Conservation (phyloP, 805 yeast species). For the Ogataea haglerorum region DNA sequence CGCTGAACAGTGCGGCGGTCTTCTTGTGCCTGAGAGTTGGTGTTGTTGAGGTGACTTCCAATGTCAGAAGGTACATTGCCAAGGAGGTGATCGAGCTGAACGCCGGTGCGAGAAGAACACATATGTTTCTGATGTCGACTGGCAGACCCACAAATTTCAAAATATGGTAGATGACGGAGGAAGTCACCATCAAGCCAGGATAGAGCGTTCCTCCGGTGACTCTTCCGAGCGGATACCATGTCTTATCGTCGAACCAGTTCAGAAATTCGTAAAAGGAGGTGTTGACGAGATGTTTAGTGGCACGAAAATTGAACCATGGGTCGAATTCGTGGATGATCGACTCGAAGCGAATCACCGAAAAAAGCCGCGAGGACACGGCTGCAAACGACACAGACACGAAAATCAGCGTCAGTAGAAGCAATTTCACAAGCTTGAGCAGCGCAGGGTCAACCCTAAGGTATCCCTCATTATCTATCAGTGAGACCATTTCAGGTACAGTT, state of each 20-base stretch:
- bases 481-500: constrained; percentile 8
- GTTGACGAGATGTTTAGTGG: constrained; percentile 85
- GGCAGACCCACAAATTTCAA: constrained; percentile 70
- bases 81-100: constrained; percentile 90
- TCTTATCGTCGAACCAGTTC: constrained; percentile 98
- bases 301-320: constrained; percentile 95
- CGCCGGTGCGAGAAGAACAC: constrained; percentile 96
- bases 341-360: constrained; percentile 95
- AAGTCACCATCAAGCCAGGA: constrained; percentile 97
- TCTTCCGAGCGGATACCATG: constrained; percentile 99
- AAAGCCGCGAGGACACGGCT: constrained; percentile 85
- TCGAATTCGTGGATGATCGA: constrained; percentile 96
- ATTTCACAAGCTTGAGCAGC: constrained; percentile 23
- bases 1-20: constrained; percentile 87
- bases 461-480: constrained; percentile 26
- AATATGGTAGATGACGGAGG: constrained; percentile 82
- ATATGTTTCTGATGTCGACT: constrained; percentile 89
- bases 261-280: constrained; percentile 86
- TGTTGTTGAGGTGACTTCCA: constrained; percentile 77
- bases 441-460: constrained; percentile 23
- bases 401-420: constrained; percentile 60
- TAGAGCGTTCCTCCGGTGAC: constrained; percentile 98
- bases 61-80: constrained; percentile 82
- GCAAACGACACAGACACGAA: constrained; percentile 83
- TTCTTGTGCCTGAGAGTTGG: constrained; percentile 22